These are phyloP conservation scores for Aspergillus sp. DNA, from an alignment of 2,329 filamentous ascomycete species.

Conservation along the genomic window DNA sequence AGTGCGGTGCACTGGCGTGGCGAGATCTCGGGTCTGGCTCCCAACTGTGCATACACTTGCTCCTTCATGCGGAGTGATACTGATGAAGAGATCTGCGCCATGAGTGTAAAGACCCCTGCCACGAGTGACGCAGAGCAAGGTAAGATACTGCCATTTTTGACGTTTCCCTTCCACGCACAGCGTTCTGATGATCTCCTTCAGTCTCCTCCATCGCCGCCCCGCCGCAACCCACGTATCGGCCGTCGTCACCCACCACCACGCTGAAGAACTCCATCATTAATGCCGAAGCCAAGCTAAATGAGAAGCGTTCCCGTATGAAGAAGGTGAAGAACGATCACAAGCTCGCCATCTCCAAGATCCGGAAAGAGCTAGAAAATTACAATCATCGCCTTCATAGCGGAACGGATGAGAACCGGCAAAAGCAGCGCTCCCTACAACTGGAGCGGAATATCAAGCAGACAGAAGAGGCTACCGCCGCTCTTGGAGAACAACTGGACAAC, in stretches of 20 bases:
- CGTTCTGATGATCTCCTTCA: conserved; percentile 8
- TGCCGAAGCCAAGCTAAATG: conserved; percentile 60
- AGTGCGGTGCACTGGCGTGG: conserved; percentile 55
- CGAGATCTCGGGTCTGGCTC: conserved; percentile 64
- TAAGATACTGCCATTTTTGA: conserved; percentile 28
- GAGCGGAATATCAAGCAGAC: conserved; percentile 63
- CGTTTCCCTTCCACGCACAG: neutral
- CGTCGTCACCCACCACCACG: conserved; percentile 64
- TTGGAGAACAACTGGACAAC: conserved; percentile 54
- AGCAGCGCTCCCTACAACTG: conserved; percentile 60
- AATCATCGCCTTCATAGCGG: conserved; percentile 58
- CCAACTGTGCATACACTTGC: conserved; percentile 63
- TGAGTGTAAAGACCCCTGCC: conserved; percentile 62
- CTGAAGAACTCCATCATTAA: conserved; percentile 64
- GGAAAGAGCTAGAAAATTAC: conserved; percentile 61
- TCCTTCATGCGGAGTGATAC: conserved; percentile 60
- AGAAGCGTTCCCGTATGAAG: conserved; percentile 58
- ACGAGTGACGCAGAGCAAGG: conserved; percentile 60
- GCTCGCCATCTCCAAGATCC: conserved; percentile 55
- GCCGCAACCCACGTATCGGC: conserved; percentile 58
- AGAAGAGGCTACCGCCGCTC: conserved; percentile 58
- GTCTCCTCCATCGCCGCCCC: conserved; percentile 46
- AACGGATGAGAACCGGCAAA: conserved; percentile 61
- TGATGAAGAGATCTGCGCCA: conserved; percentile 57
- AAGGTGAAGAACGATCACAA: conserved; percentile 63